phyloP scores from a whole-genome alignment of 148 eudicot genomes.

The Selenicereus undatus region DNA sequence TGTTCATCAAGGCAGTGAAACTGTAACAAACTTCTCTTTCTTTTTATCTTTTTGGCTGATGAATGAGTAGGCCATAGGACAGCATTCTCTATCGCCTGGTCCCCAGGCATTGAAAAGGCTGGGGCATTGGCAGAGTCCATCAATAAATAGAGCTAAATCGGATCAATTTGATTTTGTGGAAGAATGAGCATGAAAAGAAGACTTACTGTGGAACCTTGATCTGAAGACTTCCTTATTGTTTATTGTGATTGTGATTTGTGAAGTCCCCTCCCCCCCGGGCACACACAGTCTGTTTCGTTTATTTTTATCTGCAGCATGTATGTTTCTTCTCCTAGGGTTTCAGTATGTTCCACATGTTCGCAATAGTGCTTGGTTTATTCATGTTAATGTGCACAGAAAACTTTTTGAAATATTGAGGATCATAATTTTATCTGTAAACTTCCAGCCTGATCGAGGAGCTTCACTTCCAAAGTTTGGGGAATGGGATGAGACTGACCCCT shows the following conservation, averaged over 20 bases:
- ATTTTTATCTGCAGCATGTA: neutral
- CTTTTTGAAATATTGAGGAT: neutral
- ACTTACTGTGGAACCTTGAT: neutral
- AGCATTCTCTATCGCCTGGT: neutral
- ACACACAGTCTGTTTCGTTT: too few relatives aligned
- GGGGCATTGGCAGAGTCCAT: too few relatives aligned
- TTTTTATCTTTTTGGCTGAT: constrained; percentile 8
- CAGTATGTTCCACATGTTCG: neutral
- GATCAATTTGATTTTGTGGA: neutral
- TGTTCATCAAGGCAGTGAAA: constrained; percentile 56
- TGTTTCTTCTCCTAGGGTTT: neutral
- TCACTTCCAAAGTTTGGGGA: constrained; percentile 56
- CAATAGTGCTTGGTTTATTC: too few relatives aligned
- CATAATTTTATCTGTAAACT: constrained; percentile 11
- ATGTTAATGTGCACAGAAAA: neutral
- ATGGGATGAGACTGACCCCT: constrained; percentile 67
- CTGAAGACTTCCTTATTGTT: neutral
- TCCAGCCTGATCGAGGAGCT: constrained; percentile 61
- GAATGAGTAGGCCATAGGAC: constrained; percentile 3
- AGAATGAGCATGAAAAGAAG: neutral
- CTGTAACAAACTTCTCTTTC: constrained; percentile 36
- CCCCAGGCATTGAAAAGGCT: too few relatives aligned
- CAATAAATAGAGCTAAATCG: neutral
- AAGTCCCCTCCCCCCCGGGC: neutral
- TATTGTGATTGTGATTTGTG: neutral